A percentile compares a stretch with the other conserved stretches of the same genome.
Evolutionary conservation across 2,329 filamentous ascomycete species (phyloP).

Genomic region (Fusarium avenaceum): DNA sequence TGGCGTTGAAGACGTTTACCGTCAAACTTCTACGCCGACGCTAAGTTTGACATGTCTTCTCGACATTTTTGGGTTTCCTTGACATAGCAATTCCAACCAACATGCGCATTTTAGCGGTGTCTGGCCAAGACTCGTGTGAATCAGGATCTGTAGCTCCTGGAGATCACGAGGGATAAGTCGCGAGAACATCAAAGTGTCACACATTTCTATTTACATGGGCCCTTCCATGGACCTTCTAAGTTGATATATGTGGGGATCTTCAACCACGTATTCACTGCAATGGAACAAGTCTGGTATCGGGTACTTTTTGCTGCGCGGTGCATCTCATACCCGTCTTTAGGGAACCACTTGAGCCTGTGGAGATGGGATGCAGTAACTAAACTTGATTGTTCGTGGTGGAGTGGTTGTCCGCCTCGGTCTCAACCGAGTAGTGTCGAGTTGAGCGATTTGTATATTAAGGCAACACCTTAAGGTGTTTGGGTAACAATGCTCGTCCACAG

Average conservation of each 20-base stretch:
- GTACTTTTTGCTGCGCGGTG: conserved; percentile 18
- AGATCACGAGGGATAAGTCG: conserved; percentile 18
- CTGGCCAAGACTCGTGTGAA: conserved; percentile 24
- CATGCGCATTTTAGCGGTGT: conserved; percentile 13
- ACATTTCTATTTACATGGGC: conserved; percentile 12
- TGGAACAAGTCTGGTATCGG: conserved; percentile 20
- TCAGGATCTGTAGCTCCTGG: conserved; percentile 13
- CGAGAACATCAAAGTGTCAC: conserved; percentile 9
- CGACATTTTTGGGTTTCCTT: conserved; percentile 10
- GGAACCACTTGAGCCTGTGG: conserved; percentile 28
- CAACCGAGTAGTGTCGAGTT: conserved; percentile 26
- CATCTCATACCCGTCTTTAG: conserved; percentile 6
- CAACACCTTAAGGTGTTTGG: conserved; percentile 17
- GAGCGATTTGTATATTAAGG: conserved; percentile 33
- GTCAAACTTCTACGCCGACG: conserved; percentile 37
- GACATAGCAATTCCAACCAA: conserved; percentile 5
- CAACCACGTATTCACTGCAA: conserved; percentile 14
- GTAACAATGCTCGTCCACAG: conserved; percentile 25
- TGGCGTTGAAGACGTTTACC: conserved; percentile 24
- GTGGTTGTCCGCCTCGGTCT: conserved; percentile 21
- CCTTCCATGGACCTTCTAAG: conserved; percentile 28
- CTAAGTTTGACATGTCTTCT: conserved; percentile 18
- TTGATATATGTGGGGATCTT: conserved; percentile 28
- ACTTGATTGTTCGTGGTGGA: conserved; percentile 33
- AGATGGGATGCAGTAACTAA: conserved; percentile 15